phyloP scores from a whole-genome alignment of 2,329 filamentous ascomycete genomes.

The Aspergillus glaucus region DNA sequence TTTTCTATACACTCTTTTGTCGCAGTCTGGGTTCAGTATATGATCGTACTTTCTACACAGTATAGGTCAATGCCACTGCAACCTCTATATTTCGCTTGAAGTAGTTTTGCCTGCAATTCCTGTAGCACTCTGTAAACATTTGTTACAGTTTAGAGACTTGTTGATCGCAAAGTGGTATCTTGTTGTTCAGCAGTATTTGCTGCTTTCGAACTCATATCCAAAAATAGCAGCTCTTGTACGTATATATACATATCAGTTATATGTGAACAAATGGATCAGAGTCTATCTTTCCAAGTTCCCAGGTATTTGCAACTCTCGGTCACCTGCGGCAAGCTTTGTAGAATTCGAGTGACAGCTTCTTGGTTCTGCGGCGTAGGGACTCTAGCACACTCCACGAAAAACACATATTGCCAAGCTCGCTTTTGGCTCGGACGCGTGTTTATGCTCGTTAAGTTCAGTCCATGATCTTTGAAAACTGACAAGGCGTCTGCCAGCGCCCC shows the following conservation, averaged over 20 bases:
- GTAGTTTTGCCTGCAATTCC: not conserved
- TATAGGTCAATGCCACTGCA: not conserved
- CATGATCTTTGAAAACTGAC: conserved; percentile 65
- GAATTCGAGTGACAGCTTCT: conserved; percentile 24
- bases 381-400: conserved; percentile 85
- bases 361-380: conserved; percentile 19
- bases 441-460: conserved; percentile 83
- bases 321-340: conserved; percentile 27
- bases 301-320: conserved; percentile 35
- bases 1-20: conserved; percentile 4
- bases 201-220: too few species aligned
- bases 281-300: conserved; percentile 37
- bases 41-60: not conserved
- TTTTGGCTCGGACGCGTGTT: conserved; percentile 74
- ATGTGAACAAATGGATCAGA: conserved; percentile 4
- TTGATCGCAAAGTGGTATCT: too few species aligned
- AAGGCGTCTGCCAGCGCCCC: conserved; percentile 80
- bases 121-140: too few species aligned
- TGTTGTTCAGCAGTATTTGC: too few species aligned
- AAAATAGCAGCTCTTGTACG: too few species aligned
- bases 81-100: not conserved
- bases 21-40: not conserved
- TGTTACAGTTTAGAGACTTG: too few species aligned
- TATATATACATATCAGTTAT: not conserved
- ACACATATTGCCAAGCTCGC: conserved; percentile 81